Base-by-base conservation (phyloP, 768 basidiomycete species). In the Daedaleopsis nitida region DNA sequence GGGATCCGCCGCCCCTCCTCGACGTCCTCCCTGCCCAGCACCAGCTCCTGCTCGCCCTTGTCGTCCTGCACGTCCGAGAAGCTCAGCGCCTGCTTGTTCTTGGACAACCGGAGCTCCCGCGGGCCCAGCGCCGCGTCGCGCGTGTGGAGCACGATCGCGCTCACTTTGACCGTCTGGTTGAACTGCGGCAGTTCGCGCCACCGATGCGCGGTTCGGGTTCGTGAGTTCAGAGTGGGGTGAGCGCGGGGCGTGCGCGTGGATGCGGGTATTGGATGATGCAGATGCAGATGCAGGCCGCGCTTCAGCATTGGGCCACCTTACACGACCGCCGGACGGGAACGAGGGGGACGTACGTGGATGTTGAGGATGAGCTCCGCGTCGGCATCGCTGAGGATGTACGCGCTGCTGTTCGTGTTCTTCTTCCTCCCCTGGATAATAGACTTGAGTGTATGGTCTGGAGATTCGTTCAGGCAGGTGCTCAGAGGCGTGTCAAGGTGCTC, bases 401-500 rank as follows among this genome's bases (percentile, higher is more conserved):
- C 74, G 19, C 57, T 43, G 32, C 76, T 32, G 27, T 32, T 66
- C 1, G 75, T 77, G 72, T 88, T 88, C 55, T 68, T 72, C 14
- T 72, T 70, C 65, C 78, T 86, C 43, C 52, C 23, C 0, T 68
- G 63, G 16, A 89, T 63, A 58, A 91, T 80, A 23, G 80, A 76
- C 63, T 80, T 79, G 49, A 91, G 68, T 38, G 79, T 76, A 70
- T 89, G 84, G 0, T 65, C 68, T 2, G 66, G 56, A 37, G 78
- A 71, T 68, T 92, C 91, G 69, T 92, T 92, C 65, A 92, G 80
- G 66, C 89, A 91, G 60, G 83, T 84, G 52, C 86, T 70, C 70
- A 91, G 88, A 1, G 78, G 74, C 19, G 75, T 59, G 68, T 91
- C 88, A 50, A 91, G 75, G 59, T 78, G 77, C 67, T 85, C 79